Base-by-base conservation (phyloP, 441 rosid species). In the Viola pubescens region DNA sequence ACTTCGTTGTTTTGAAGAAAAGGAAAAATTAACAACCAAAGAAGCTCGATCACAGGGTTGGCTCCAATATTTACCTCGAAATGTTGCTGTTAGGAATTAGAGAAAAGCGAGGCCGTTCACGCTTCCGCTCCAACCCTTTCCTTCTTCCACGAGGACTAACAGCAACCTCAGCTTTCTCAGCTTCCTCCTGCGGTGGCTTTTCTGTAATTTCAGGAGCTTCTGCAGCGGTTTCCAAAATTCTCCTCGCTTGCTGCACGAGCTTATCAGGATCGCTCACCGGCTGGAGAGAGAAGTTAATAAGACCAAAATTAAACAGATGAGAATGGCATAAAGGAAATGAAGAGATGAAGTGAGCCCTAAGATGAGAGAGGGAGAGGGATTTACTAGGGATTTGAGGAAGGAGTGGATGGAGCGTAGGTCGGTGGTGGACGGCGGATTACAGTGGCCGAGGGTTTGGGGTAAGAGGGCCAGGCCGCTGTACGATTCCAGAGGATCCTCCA, bases 111-210 rank as follows among this genome's bases (percentile, higher is more conserved):
- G 79, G 34, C 2, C 34, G 34, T 26, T 26, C 75, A 10, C 88
- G 84, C 60, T 83, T 82, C 16, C 84, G 83, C 46, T 78, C 85
- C 61, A 82, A 68, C 14, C 77, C 97, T 0, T 83, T 96, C 70
- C 98, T 77, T 70, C 82, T 73, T 61, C 75, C 88, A 51, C 77
- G 77, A 14, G 75, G 84, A 56, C 68, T 77, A 54, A 70, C 75
- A 59, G 50, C 56, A 59, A 55, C 73, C 16, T 70, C 73, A 62
- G 53, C 71, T 52, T 7, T 61, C 26, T 5, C 76, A 67, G 19
- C 70, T 48, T 64, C 63, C 52, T 39, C n/a, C 26, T 48, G 12
- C n/a, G 63, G 66, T 16, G 57, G 64, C 61, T 47, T 55, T 61
- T 70, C 63, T 56, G 48, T 39, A 48, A 12, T 8, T 4, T 70